phyloP scores from a whole-genome alignment of 2,329 filamentous ascomycete genomes.

The Mycogone perniciosa region DNA sequence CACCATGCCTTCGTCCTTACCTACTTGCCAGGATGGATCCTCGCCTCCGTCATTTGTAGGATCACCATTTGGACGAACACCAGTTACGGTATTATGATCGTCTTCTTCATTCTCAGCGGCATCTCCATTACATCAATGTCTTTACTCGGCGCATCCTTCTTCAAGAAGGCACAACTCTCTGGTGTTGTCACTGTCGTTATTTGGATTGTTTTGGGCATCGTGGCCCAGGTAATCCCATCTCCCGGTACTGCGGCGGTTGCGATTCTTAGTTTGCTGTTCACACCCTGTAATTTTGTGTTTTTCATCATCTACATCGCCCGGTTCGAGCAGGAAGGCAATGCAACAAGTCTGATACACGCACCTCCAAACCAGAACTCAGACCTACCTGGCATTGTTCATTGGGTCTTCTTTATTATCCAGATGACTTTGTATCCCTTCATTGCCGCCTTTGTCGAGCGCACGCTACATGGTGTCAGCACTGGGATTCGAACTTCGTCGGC shows the following conservation, averaged over 20 bases:
- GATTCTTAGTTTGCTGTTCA: conserved; percentile 67
- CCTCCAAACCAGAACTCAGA: conserved; percentile 58
- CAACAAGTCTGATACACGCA: conserved; percentile 52
- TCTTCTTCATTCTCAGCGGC: conserved; percentile 68
- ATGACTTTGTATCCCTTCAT: conserved; percentile 62
- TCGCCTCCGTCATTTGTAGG: conserved; percentile 33
- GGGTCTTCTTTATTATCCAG: conserved; percentile 67
- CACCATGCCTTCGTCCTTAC: conserved; percentile 63
- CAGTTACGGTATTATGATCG: conserved; percentile 54
- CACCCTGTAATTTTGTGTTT: conserved; percentile 76
- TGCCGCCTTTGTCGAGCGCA: conserved; percentile 63
- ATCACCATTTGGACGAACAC: conserved; percentile 35
- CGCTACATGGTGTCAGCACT: conserved; percentile 46
- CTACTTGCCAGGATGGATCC: conserved; percentile 42
- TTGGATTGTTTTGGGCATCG: conserved; percentile 65
- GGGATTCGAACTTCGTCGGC: conserved; percentile 17
- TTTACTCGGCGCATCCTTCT: conserved; percentile 69
- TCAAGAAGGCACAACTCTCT: conserved; percentile 73
- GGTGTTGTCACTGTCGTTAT: conserved; percentile 68
- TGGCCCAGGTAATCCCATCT: conserved; percentile 65
- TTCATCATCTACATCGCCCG: conserved; percentile 67
- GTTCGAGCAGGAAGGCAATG: conserved; percentile 55
- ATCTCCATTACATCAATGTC: conserved; percentile 68
- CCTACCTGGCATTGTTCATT: conserved; percentile 64
- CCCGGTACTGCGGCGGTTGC: conserved; percentile 55